Base-by-base conservation (phyloP, 768 basidiomycete genomes). In the Hortiboletus campestris region DNA sequence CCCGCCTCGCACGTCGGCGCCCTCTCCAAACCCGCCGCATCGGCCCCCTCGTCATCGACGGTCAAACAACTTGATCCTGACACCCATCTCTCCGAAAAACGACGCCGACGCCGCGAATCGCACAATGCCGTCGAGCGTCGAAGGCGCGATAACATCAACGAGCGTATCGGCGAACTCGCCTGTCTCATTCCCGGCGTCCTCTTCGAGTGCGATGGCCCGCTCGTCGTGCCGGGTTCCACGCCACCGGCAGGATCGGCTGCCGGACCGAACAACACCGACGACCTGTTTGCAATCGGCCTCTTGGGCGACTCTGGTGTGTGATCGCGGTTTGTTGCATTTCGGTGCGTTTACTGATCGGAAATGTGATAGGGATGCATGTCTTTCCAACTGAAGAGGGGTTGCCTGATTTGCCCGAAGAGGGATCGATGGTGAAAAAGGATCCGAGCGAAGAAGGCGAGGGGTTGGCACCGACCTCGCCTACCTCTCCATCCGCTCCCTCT, bases 61-160 rank as follows among this genome's bases (percentile, higher is more conserved):
- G 22, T 32, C 25, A 68, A 65, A 39, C 49, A 46, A 1, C 34
- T 20, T 29, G 67, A 66, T 46, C 56, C 61, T 0, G 69, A 67
- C 19, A 8, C 76, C 46, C 84, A 85, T 43, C 81, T 84, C 60
- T 80, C 82, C 59, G 94, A 96, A 74, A 95, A 95, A 69, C 75
- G 93, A 3, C 75, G 91, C 2, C 75, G 91, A 35, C 74, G 94
- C 46, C 74, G 94, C 56, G 94, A 95, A 72, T 87, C 84, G 9
- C 94, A 97, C 68, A 97, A 97, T 63, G 92, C 92, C 2, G 94
- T 97, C 60, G 94, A 97, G 75, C 77, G 94, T 17, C 74, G 94
- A 28, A 66, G 94, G 56, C 71, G 94, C 46, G 94, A 97, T 67
- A 95, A 94, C 69, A 97, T 97, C 70, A 97, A 97, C 72, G 94